Percentiles rank a stretch among this genome's conserved stretches.
These are phyloP conservation scores for Periconia sp. DNA, from an alignment of 2,329 filamentous ascomycete species.

Conservation along the genomic window DNA sequence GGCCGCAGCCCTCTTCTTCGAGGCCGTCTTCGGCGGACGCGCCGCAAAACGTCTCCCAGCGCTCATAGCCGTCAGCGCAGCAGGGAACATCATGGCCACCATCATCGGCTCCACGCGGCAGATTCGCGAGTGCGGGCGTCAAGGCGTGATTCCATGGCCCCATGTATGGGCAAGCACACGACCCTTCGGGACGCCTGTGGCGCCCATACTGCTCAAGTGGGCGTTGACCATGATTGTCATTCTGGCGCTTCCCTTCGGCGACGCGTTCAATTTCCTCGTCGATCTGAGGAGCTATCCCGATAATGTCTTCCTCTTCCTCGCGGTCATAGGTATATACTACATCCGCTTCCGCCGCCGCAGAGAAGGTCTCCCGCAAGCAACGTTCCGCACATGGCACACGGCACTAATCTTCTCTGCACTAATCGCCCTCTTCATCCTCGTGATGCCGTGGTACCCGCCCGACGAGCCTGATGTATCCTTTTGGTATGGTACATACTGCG, in stretches of 20 bases:
- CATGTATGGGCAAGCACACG: conserved; percentile 67
- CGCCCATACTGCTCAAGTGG: conserved; percentile 57
- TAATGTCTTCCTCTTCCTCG: conserved; percentile 30
- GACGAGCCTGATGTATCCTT: conserved; percentile 69
- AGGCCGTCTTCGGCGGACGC: conserved; percentile 62
- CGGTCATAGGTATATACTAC: conserved; percentile 32
- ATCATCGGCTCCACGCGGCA: conserved; percentile 36
- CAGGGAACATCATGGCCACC: conserved; percentile 37
- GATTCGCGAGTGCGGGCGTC: conserved; percentile 36
- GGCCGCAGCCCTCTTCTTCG: conserved; percentile 65
- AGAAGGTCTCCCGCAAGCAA: conserved; percentile 27
- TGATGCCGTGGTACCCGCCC: conserved; percentile 77
- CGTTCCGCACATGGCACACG: conserved; percentile 30
- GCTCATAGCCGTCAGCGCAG: conserved; percentile 31
- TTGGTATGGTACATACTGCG: conserved; percentile 74
- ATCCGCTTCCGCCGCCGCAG: conserved; percentile 32
- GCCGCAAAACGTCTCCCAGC: conserved; percentile 62
- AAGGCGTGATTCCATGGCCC: conserved; percentile 35
- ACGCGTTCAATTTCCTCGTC: conserved; percentile 69
- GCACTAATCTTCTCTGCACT: conserved; percentile 31
- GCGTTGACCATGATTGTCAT: conserved; percentile 34
- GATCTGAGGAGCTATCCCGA: conserved; percentile 35
- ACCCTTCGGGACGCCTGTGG: conserved; percentile 68
- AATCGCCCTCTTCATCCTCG: conserved; percentile 54
- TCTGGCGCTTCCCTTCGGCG: conserved; percentile 61